Base-by-base conservation (phyloP, 2,329 filamentous ascomycete species). In the Cladophialophora exuberans region DNA sequence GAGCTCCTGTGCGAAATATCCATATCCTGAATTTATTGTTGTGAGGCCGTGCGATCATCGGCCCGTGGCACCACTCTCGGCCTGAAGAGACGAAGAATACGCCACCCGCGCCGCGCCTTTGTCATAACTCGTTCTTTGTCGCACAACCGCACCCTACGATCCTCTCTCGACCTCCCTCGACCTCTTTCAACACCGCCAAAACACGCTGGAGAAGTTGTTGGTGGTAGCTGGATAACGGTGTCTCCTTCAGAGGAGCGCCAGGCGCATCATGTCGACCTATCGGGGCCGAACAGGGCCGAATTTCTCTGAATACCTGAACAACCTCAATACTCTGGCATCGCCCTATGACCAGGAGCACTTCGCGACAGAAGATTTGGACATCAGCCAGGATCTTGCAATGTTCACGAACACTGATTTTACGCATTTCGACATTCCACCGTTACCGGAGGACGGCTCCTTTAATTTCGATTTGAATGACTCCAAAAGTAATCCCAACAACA, bases 291-390 rank as follows among this genome's bases (percentile, higher is more conserved):
- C 88, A 69, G 88, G 62, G 56, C 87, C 89, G 68, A 96, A 96
- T 72, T 89, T 96, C 74, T 91, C 90, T 68, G 87, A 91, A 69
- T 96, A 94, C 76, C 81, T 97, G 63, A 87, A 89, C 67, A 88
- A 92, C 64, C 80, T 97, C 66, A 96, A 96, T 77, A 83, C 81
- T 41, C 77, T 87, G 52, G 81, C 81, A 2, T 78, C 85, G 58
- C 78, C 87, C 58, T 83, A 85, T 65, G 82, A 87, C 50, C 79
- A 86, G 58, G 81, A 81, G 23, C 69, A 72, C 36, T 75, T 79
- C 54, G 74, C 79, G 55, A 80, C 86, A 57, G 83, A 87, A 50
- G 73, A 78, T 47, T 81, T 86, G 71, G 81, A 81, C 64, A 76
- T 88, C 60, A 86, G 89, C 64, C 84, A 87, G 57, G 86, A 91